These are phyloP conservation scores for Phylloporus scabripes DNA, from an alignment of 768 basidiomycete species.

Conservation along the genomic window DNA sequence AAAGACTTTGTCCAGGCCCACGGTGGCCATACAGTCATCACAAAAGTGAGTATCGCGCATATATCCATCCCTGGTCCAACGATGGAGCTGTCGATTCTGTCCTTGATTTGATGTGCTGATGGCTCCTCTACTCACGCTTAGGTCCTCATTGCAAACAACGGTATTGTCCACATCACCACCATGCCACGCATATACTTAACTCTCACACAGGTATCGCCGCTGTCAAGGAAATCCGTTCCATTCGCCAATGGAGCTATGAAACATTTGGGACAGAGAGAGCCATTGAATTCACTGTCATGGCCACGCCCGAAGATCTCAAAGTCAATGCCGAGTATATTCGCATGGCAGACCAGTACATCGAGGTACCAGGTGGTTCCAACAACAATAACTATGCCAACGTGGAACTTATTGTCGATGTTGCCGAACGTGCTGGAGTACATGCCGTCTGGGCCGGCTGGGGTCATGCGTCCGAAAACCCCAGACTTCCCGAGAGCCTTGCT, in stretches of 20 bases:
- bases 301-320: constrained; percentile 96
- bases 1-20: constrained; percentile 86
- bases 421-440: constrained; percentile 94
- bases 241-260: constrained; percentile 99
- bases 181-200: constrained; percentile 19
- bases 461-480: constrained; percentile 98
- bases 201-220: constrained; percentile 81
- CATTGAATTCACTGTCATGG: constrained; percentile 99
- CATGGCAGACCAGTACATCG: constrained; percentile 99
- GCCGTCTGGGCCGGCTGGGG: constrained; percentile 99
- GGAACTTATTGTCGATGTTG: constrained; percentile 96
- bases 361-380: constrained; percentile 96
- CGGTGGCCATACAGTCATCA: constrained; percentile 98
- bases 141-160: constrained; percentile 99
- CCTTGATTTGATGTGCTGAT: constrained; percentile 6
- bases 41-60: constrained; percentile 61
- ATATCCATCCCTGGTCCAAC: constrained; percentile 11
- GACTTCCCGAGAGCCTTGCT: constrained; percentile 88
- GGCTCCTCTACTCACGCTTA: constrained; percentile 25
- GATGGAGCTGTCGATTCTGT: neutral
- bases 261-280: constrained; percentile 95
- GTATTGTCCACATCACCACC: constrained; percentile 34
- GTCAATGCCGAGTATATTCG: constrained; percentile 99
- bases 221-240: constrained; percentile 98
- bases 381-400: constrained; percentile 99